These are phyloP conservation scores for Cordyceps javanica DNA, from an alignment of 2,329 filamentous ascomycete species.

Conservation along the genomic window DNA sequence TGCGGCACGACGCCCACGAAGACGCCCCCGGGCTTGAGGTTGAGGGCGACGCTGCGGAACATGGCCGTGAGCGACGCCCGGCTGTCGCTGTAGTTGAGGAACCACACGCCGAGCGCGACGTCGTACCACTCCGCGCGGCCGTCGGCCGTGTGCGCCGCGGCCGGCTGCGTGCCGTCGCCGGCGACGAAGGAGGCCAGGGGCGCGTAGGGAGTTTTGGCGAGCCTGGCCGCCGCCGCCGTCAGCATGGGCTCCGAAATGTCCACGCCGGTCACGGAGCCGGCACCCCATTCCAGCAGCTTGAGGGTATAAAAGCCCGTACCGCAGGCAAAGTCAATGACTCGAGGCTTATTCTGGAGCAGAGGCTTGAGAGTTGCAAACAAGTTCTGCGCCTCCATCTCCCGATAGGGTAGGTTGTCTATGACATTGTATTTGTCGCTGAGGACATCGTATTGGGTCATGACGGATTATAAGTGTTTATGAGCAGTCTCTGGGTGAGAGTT, in stretches of 20 bases:
- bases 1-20: constrained; percentile 13
- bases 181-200: not conserved
- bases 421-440: too few relatives aligned
- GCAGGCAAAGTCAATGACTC: not conserved
- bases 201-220: not conserved
- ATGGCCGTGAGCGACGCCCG: constrained; percentile 3
- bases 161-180: not conserved
- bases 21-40: constrained; percentile 12
- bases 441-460: too few relatives aligned
- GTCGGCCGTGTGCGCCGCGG: not conserved
- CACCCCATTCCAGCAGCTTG: constrained; percentile 8
- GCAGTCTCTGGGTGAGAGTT: too few relatives aligned
- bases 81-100: constrained; percentile 10
- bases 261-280: not conserved
- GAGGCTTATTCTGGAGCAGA: not conserved
- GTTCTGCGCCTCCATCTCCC: not conserved
- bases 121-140: not conserved
- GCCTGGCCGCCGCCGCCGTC: too few relatives aligned
- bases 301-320: constrained; percentile 11
- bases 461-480: too few relatives aligned
- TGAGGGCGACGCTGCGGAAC: constrained; percentile 13
- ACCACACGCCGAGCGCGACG: constrained; percentile 10
- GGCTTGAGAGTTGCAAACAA: not conserved
- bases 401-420: too few relatives aligned
- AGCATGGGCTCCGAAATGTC: constrained; percentile 8